A percentile compares a stretch with the other conserved stretches of the same genome.
These are phyloP conservation scores for Cercospora canescens DNA, from an alignment of 2,329 filamentous ascomycete species.

Conservation along the genomic window DNA sequence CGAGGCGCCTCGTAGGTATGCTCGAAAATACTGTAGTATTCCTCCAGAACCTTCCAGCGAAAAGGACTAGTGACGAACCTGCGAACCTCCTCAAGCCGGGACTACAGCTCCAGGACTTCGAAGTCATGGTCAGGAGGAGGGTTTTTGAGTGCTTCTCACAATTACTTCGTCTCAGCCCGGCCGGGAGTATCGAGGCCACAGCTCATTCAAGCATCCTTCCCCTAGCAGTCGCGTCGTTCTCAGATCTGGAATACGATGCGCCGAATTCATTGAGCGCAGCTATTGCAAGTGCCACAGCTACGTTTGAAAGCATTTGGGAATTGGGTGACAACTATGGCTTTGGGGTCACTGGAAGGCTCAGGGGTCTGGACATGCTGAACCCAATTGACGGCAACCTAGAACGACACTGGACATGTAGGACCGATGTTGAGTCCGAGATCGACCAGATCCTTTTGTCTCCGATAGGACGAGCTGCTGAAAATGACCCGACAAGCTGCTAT, in stretches of 20 bases:
- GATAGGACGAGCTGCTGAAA: constrained; percentile 79
- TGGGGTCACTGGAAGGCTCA: constrained; percentile 82
- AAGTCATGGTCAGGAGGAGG: constrained; percentile 88
- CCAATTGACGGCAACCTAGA: constrained; percentile 65
- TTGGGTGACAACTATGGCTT: constrained; percentile 92
- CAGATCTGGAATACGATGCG: constrained; percentile 85
- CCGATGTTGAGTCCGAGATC: constrained; percentile 64
- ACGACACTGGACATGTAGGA: constrained; percentile 40
- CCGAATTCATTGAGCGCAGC: constrained; percentile 84
- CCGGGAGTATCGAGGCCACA: constrained; percentile 79
- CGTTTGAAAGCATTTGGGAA: constrained; percentile 94
- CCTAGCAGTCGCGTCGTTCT: constrained; percentile 85
- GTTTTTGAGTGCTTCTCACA: constrained; percentile 95
- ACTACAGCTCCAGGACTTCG: constrained; percentile 84
- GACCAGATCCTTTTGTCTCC: constrained; percentile 59
- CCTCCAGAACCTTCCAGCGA: constrained; percentile 77
- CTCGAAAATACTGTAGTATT: constrained; percentile 92
- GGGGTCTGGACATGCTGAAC: constrained; percentile 72
- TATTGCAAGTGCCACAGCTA: constrained; percentile 85
- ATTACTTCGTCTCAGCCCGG: constrained; percentile 82
- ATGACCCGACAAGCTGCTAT: constrained; percentile 84
- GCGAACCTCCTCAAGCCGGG: constrained; percentile 80
- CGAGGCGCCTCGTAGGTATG: constrained; percentile 89
- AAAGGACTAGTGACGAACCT: constrained; percentile 84
- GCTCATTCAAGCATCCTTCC: constrained; percentile 90